phyloP scores from a whole-genome alignment of 208 protist species.

The Leishmania lainsoni region DNA sequence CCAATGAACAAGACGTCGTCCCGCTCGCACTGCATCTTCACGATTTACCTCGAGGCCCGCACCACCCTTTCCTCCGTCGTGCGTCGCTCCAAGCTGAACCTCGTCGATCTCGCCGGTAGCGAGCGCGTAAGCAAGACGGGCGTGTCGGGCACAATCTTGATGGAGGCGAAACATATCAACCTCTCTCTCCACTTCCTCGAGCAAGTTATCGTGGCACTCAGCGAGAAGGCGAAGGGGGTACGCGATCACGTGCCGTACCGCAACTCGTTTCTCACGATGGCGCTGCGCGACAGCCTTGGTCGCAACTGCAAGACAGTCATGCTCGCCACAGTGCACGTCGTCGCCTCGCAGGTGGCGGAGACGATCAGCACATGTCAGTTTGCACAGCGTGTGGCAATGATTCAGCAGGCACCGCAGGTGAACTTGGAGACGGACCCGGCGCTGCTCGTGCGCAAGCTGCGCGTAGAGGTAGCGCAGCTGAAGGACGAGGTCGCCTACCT shows the following conservation, averaged over 20 bases:
- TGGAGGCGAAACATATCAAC: slow-evolving; percentile 93
- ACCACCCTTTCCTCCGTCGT: slow-evolving; percentile 49
- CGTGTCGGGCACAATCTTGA: slow-evolving; percentile 68
- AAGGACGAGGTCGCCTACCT: slow-evolving; percentile 89
- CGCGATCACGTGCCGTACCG: slow-evolving; percentile 95
- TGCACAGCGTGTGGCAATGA: slow-evolving; percentile 90
- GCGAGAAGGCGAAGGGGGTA: slow-evolving; percentile 75
- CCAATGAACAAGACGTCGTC: slow-evolving; percentile 94
- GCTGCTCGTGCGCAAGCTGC: slow-evolving; percentile 89
- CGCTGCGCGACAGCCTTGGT: slow-evolving; percentile 91
- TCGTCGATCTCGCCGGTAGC: slow-evolving; percentile 94
- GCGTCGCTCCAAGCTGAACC: slow-evolving; percentile 74
- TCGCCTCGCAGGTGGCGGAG: slow-evolving; percentile 63
- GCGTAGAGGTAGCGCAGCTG: slow-evolving; percentile 84
- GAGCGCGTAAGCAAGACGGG: slow-evolving; percentile 90
- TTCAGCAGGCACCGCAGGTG: slow-evolving; percentile 83
- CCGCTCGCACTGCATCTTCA: slow-evolving; percentile 93
- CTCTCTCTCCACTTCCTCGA: slow-evolving; percentile 86
- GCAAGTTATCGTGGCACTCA: slow-evolving; percentile 87
- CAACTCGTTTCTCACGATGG: slow-evolving; percentile 95
- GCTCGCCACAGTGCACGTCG: slow-evolving; percentile 86
- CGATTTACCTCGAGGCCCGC: slow-evolving; percentile 77
- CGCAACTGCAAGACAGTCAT: slow-evolving; percentile 96
- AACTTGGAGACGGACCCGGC: slow-evolving; percentile 92
- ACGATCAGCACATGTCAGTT: slow-evolving; percentile 92